Conservation (phyloP, 352 stramenopile species). For the Pythium graminicola region DNA sequence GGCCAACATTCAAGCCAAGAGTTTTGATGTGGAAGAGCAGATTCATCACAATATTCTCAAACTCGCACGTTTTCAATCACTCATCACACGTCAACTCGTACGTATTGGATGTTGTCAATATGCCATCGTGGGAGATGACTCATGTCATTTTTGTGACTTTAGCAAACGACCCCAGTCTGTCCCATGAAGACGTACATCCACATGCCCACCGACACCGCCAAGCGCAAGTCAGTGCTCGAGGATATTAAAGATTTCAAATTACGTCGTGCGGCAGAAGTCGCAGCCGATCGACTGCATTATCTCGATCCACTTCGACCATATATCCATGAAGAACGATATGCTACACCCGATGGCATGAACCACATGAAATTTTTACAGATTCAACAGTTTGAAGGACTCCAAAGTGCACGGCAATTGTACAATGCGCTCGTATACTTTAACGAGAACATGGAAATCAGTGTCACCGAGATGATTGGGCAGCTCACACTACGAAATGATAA, state of each 20-base stretch:
- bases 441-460: conserved; percentile 51
- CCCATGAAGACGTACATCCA: conserved; percentile 17
- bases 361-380: conserved; percentile 11
- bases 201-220: conserved; percentile 1
- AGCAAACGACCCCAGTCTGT: conserved; percentile 16
- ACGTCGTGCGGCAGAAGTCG: conserved; percentile 18
- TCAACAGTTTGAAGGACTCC: conserved; percentile 32
- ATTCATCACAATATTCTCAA: conserved; percentile 16
- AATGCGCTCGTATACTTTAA: conserved; percentile 38
- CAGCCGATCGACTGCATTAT: neutral
- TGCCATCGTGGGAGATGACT: no score
- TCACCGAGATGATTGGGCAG: conserved; percentile 43
- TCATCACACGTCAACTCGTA: conserved; percentile 15
- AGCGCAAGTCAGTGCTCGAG: conserved; percentile 7
- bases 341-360: conserved; percentile 10
- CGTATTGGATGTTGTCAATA: neutral
- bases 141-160: neutral
- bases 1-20: conserved; percentile 9
- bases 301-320: conserved; percentile 7
- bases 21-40: conserved; percentile 18
- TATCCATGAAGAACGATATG: conserved; percentile 11
- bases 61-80: conserved; percentile 14
- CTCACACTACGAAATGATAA: conserved; percentile 46
- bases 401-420: conserved; percentile 37
- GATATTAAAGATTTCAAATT: conserved; percentile 40